These are phyloP conservation scores for Lagenidium giganteum DNA, from an alignment of 352 stramenopile genomes.

Conservation along the genomic window DNA sequence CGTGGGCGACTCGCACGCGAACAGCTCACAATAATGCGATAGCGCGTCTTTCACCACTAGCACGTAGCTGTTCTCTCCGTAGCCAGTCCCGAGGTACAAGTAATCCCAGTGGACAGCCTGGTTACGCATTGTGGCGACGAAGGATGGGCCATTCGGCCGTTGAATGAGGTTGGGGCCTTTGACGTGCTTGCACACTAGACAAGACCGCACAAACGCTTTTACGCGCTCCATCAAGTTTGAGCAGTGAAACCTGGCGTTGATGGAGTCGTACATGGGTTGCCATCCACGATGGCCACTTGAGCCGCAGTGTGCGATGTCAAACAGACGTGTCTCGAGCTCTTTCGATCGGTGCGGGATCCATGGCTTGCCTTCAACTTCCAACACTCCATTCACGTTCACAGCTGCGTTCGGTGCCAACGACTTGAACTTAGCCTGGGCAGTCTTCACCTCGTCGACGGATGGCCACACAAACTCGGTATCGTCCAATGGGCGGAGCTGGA, in stretches of 20 bases:
- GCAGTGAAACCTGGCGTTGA: too few relatives aligned
- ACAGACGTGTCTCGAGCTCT: constrained; percentile 8
- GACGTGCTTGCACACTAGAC: constrained; percentile 18
- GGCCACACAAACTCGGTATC: too few relatives aligned
- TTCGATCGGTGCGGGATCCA: not conserved
- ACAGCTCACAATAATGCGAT: constrained; percentile 20
- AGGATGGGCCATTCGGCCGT: constrained; percentile 6
- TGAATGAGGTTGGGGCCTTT: constrained; percentile 13
- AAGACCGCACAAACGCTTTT: constrained; percentile 10
- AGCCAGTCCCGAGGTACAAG: constrained; percentile 16
- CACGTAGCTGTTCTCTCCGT: constrained; percentile 15
- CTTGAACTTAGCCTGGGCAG: not conserved
- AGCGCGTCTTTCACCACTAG: constrained; percentile 25
- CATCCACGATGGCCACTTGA: constrained; percentile 11
- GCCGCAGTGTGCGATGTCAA: constrained; percentile 17
- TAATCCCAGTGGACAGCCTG: constrained; percentile 25
- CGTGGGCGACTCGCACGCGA: constrained; percentile 11
- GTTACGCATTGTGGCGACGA: constrained; percentile 9
- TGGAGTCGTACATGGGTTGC: too few relatives aligned
- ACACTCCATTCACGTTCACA: constrained; percentile 3
- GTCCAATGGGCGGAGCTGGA: too few relatives aligned
- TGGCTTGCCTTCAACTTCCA: not conserved
- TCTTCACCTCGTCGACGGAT: too few relatives aligned
- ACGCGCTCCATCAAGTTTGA: too few relatives aligned
- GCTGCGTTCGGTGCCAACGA: not conserved